These are phyloP conservation scores for Nigrospora sphaerica DNA, from an alignment of 2,329 filamentous ascomycete species.

Conservation along the genomic window DNA sequence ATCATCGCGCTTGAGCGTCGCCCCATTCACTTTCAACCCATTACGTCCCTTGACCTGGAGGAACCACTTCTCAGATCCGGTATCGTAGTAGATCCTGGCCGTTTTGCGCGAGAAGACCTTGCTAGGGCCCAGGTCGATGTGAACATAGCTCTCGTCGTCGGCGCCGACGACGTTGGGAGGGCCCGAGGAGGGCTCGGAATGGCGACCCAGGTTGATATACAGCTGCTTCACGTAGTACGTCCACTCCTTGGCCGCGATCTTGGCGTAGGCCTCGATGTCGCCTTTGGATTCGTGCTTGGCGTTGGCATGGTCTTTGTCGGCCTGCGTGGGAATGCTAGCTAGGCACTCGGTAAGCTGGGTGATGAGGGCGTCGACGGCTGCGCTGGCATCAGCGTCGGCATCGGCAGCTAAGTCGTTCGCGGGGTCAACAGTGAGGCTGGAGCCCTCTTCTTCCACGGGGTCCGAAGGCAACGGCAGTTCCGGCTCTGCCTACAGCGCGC, in stretches of 20 bases:
- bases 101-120: slow-evolving; percentile 76
- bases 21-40: slow-evolving; percentile 77
- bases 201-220: slow-evolving; percentile 69
- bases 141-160: slow-evolving; percentile 49
- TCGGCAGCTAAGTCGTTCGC: slow-evolving; percentile 14
- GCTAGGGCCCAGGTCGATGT: slow-evolving; percentile 83
- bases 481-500: slow-evolving; percentile 6
- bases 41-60: slow-evolving; percentile 87
- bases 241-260: slow-evolving; percentile 76
- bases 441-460: slow-evolving; percentile 36
- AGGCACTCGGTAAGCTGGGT: slow-evolving; percentile 48
- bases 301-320: slow-evolving; percentile 56
- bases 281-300: slow-evolving; percentile 55
- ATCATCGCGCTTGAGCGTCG: slow-evolving; percentile 57
- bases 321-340: slow-evolving; percentile 42
- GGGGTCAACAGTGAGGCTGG: slow-evolving; percentile 33
- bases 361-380: slow-evolving; percentile 42
- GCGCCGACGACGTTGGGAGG: slow-evolving; percentile 33
- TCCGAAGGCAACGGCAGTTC: slow-evolving; percentile 30
- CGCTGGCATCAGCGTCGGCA: not conserved
- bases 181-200: slow-evolving; percentile 40
- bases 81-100: slow-evolving; percentile 67
- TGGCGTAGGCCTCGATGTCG: slow-evolving; percentile 69
- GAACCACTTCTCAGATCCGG: slow-evolving; percentile 67
- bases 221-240: slow-evolving; percentile 75